These are phyloP conservation scores for Gloeophyllum trabeum DNA, from an alignment of 768 basidiomycete genomes.

Conservation along the genomic window DNA sequence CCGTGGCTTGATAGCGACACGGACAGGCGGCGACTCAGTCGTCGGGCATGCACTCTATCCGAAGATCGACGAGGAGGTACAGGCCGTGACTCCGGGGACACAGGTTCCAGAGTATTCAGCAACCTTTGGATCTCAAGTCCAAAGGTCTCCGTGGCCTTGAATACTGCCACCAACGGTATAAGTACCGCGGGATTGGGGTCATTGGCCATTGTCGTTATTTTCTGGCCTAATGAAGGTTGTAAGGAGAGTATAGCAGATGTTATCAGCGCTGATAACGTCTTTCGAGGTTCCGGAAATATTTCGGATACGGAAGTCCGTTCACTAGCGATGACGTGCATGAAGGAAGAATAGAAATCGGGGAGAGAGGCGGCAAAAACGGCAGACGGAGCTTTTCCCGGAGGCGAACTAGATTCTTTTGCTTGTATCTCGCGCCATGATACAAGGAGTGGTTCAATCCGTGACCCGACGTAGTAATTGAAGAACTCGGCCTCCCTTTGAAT, in stretches of 20 bases:
- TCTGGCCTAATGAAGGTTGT: slow-evolving; percentile 72
- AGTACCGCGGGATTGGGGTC: slow-evolving; percentile 54
- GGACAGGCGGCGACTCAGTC: slow-evolving; percentile 18
- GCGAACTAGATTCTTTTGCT: slow-evolving; percentile 28
- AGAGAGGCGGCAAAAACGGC: slow-evolving; percentile 59
- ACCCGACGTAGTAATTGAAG: slow-evolving; percentile 88
- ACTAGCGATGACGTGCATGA: slow-evolving; percentile 51
- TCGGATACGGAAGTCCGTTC: slow-evolving; percentile 68
- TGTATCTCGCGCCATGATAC: slow-evolving; percentile 59
- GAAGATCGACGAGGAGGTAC: not conserved
- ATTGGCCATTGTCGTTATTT: slow-evolving; percentile 60
- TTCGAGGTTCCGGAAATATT: slow-evolving; percentile 81
- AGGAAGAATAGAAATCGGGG: slow-evolving; percentile 59
- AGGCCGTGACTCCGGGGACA: not conserved
- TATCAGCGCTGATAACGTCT: slow-evolving; percentile 72
- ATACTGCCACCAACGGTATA: slow-evolving; percentile 56
- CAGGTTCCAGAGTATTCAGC: slow-evolving; percentile 44
- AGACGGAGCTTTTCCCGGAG: slow-evolving; percentile 6
- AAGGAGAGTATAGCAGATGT: slow-evolving; percentile 71
- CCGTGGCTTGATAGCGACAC: slow-evolving; percentile 18
- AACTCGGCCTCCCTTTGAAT: slow-evolving; percentile 93
- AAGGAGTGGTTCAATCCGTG: slow-evolving; percentile 50
- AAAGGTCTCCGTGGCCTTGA: slow-evolving; percentile 76
- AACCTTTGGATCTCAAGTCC: slow-evolving; percentile 61
- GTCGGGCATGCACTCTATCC: slow-evolving; percentile 8